phyloP scores from a whole-genome alignment of 2,329 filamentous ascomycete genomes.

The Periconia sp. region DNA sequence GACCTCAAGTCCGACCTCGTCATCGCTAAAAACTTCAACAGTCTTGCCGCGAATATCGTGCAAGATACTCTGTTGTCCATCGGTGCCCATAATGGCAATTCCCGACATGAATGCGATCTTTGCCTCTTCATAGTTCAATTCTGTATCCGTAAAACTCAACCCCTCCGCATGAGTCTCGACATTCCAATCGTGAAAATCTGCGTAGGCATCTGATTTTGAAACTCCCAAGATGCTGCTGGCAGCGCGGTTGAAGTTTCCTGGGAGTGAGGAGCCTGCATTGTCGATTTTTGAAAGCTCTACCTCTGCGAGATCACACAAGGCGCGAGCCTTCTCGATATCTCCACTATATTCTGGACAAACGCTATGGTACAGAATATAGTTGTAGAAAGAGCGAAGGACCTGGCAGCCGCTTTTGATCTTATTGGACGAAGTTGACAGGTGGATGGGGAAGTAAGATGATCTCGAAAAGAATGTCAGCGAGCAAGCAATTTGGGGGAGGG shows the following conservation, averaged over 20 bases:
- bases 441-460: conserved; percentile 57
- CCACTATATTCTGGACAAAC: conserved; percentile 79
- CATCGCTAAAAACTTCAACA: conserved; percentile 21
- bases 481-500: not conserved
- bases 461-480: conserved; percentile 42
- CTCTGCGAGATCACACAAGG: conserved; percentile 67
- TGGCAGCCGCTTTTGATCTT: conserved; percentile 62
- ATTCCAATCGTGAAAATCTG: conserved; percentile 47
- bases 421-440: conserved; percentile 55
- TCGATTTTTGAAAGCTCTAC: conserved; percentile 66
- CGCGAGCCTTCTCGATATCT: conserved; percentile 67
- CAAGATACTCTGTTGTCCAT: conserved; percentile 44
- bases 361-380: conserved; percentile 80
- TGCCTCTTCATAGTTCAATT: conserved; percentile 51
- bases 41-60: conserved; percentile 7
- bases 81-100: conserved; percentile 50
- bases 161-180: conserved; percentile 24
- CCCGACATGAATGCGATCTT: conserved; percentile 54
- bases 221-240: conserved; percentile 70
- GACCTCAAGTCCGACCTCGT: conserved; percentile 40
- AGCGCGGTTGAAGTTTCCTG: conserved; percentile 79
- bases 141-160: conserved; percentile 23
- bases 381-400: conserved; percentile 82
- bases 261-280: conserved; percentile 57
- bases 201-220: conserved; percentile 47